Base-by-base conservation (phyloP, 345 rosid species). In the Mallotus nudiflorus region DNA sequence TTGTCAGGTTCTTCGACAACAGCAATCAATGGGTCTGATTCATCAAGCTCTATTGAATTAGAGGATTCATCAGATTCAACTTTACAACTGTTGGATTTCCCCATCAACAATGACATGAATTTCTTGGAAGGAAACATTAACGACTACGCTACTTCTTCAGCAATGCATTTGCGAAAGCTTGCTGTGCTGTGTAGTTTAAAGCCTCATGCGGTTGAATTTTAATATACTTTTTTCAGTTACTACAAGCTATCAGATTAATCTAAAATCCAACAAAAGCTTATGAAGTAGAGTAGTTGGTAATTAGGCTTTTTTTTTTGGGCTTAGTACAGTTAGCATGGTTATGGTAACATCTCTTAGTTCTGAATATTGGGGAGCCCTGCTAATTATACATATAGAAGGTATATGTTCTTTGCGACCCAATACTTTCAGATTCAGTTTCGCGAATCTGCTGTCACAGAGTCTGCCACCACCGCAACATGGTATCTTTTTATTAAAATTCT, bases 1-100 rank as follows among this genome's bases (percentile, higher is more conserved):
- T n/a, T n/a, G n/a, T n/a, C n/a, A n/a, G n/a, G n/a, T n/a, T n/a
- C n/a, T n/a, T n/a, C n/a, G n/a, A n/a, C n/a, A n/a, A n/a, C n/a
- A n/a, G n/a, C n/a, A n/a, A n/a, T n/a, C n/a, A n/a, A n/a, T n/a
- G n/a, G n/a, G n/a, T n/a, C n/a, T n/a, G n/a, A n/a, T n/a, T n/a
- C n/a, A n/a, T n/a, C n/a, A n/a, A n/a, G n/a, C 68, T 91, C 86
- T 0, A 81, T 76, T 31, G 85, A 81, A 5, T 60, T 81, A 4
- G 97, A 88, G 70, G 97, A 89, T 76, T 84, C 93, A 28, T 84
- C 99, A 0, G 97, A 89, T 71, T 80, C 90, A 19, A 87, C 97
- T 0, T 55, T 95, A 57, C 93, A 89, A 64, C 82, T 94, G 73
- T 73, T 92, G 81, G 99, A 95, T 68, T 92, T 87, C 62, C 99